Evolutionary conservation across 2,329 filamentous ascomycete species (phyloP).

Genomic region (Diaporthe citriasiana): DNA sequence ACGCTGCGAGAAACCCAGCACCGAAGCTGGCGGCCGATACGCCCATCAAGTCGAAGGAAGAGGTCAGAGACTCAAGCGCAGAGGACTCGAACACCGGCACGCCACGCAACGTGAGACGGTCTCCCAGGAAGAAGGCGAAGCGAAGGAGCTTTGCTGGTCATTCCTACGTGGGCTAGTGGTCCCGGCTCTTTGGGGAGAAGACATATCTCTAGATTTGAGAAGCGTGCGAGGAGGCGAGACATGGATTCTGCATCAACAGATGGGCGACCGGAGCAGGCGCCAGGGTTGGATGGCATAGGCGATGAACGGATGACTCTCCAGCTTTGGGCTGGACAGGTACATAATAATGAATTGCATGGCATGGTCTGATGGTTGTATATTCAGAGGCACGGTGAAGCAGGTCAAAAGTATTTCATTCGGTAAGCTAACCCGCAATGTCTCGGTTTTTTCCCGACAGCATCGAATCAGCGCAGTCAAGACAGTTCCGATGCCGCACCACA

Average conservation of each 20-base stretch:
- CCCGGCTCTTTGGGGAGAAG: background rate
- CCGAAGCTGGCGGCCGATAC: constrained; percentile 9
- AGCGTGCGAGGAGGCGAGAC: background rate
- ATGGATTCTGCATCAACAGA: background rate
- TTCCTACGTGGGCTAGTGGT: constrained; percentile 8
- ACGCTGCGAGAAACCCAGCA: background rate
- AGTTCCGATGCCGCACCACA: background rate
- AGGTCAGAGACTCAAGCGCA: constrained; percentile 35
- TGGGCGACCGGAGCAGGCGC: background rate
- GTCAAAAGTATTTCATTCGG: background rate
- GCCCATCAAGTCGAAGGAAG: constrained; percentile 28
- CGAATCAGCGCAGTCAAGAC: background rate
- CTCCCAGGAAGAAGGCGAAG: constrained; percentile 39
- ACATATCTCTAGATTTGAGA: background rate
- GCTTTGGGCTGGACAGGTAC: background rate
- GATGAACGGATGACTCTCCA: background rate
- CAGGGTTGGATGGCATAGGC: background rate
- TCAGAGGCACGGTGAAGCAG: background rate
- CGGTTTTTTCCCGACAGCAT: background rate
- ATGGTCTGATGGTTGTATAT: background rate
- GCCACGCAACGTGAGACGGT: constrained; percentile 41
- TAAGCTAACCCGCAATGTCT: background rate
- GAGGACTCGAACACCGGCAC: constrained; percentile 40
- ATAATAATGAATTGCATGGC: constrained; percentile 19
- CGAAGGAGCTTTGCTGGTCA: constrained; percentile 24